Evolutionary conservation across 805 yeast genomes (phyloP).

Genomic region (Lachancea fermentati): DNA sequence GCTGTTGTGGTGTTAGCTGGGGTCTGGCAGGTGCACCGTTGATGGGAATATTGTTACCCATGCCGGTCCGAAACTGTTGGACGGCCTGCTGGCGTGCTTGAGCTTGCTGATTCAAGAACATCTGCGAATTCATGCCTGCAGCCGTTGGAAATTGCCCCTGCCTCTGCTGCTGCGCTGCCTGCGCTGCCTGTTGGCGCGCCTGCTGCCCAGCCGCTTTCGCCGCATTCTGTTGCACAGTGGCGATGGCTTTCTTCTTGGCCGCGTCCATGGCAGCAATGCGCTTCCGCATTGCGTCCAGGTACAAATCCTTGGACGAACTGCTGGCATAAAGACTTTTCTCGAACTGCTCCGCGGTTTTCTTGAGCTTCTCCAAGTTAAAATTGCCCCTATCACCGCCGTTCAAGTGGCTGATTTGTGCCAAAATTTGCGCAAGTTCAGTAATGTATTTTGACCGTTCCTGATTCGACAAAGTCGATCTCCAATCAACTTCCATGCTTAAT

Average conservation of each 20-base stretch:
- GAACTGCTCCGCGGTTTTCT: conserved; percentile 60
- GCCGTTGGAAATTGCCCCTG: conserved; percentile 16
- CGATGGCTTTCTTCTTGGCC: conserved; percentile 27
- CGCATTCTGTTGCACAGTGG: conserved; percentile 10
- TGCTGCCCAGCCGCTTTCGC: conserved; percentile 22
- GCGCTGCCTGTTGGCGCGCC: conserved; percentile 22
- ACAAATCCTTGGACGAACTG: conserved; percentile 52
- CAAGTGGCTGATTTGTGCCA: conserved; percentile 33
- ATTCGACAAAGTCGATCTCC: conserved; percentile 13
- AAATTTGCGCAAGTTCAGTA: conserved; percentile 29
- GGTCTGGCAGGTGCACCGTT: conserved; percentile 12
- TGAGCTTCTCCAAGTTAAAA: conserved; percentile 39
- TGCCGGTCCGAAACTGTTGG: conserved; percentile 35
- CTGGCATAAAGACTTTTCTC: conserved; percentile 61
- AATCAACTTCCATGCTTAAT: conserved; percentile 7
- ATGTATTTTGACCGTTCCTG: conserved; percentile 32
- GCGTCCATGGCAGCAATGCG: conserved; percentile 39
- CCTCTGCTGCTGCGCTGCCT: conserved; percentile 21
- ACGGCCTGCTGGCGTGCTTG: conserved; percentile 48
- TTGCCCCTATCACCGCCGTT: conserved; percentile 29
- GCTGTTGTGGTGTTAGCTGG: conserved; percentile 30
- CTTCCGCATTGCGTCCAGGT: conserved; percentile 44
- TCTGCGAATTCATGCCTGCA: conserved; percentile 32
- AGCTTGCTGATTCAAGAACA: conserved; percentile 43
- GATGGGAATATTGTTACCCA: conserved; percentile 5